These are phyloP conservation scores for Huntiella decipiens DNA, from an alignment of 2,329 filamentous ascomycete species.

Conservation along the genomic window DNA sequence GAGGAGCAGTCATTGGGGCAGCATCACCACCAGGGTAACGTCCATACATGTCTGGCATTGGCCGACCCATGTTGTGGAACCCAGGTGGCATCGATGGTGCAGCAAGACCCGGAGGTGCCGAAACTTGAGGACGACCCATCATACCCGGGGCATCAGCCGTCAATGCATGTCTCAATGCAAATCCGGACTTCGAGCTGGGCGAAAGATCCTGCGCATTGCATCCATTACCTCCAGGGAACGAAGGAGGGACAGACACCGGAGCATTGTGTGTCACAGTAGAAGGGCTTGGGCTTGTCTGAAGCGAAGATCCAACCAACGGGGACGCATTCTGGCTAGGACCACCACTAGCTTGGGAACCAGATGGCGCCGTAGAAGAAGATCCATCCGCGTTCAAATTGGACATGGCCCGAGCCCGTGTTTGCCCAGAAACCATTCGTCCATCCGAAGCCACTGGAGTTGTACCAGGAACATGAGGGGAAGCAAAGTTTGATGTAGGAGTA, in stretches of 20 bases:
- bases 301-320: slow-evolving; percentile 41
- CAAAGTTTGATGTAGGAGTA: slow-evolving; percentile 34
- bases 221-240: slow-evolving; percentile 12
- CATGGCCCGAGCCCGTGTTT: slow-evolving; percentile 53
- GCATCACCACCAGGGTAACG: slow-evolving; percentile 6
- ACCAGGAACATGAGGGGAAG: slow-evolving; percentile 62
- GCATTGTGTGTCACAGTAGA: slow-evolving; percentile 23
- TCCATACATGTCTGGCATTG: slow-evolving; percentile 10
- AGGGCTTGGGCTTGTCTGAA: slow-evolving; percentile 45
- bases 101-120: slow-evolving; percentile 5
- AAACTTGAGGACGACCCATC: slow-evolving; percentile 14
- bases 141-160: too few relatives aligned
- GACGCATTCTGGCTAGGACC: slow-evolving; percentile 37
- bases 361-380: slow-evolving; percentile 49
- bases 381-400: slow-evolving; percentile 57
- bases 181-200: slow-evolving; percentile 27
- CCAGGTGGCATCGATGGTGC: slow-evolving; percentile 21
- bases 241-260: not conserved
- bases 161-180: too few relatives aligned
- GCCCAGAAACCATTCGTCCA: slow-evolving; percentile 54
- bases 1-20: slow-evolving; percentile 5
- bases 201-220: slow-evolving; percentile 34
- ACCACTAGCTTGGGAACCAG: slow-evolving; percentile 39
- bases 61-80: slow-evolving; percentile 16
- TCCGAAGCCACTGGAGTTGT: slow-evolving; percentile 54